A percentile compares a stretch with the other conserved stretches of the same genome.
Conservation (phyloP, 176 grass and related monocot species). For the Paspalum vaginatum region DNA sequence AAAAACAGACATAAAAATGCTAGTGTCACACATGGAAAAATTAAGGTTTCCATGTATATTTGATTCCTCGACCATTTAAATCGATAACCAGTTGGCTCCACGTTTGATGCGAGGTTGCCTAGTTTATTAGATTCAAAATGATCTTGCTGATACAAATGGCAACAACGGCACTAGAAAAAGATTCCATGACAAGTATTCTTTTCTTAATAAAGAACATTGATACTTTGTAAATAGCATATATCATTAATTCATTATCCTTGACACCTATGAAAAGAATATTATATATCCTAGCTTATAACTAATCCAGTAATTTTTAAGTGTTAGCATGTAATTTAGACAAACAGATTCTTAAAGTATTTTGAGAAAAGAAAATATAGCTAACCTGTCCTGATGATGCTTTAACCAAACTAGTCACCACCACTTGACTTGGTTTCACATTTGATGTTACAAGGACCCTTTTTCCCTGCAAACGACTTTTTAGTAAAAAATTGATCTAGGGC, state of each 20-base stretch:
- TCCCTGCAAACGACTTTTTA: constrained; percentile 53
- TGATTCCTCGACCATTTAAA: not conserved
- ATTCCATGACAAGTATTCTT: not conserved
- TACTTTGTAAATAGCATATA: not conserved
- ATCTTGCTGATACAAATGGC: not conserved
- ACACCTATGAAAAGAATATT: not conserved
- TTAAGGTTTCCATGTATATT: constrained; percentile 5
- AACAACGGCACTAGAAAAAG: constrained; percentile 17
- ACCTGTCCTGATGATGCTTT: constrained; percentile 74
- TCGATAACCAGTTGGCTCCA: not conserved
- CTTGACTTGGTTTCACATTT: constrained; percentile 77
- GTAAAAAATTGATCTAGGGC: constrained; percentile 3
- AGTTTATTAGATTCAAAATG: constrained; percentile 25
- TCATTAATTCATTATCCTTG: not conserved
- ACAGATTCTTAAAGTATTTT: constrained; percentile 4
- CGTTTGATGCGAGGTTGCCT: not conserved
- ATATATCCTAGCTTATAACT: constrained; percentile 11
- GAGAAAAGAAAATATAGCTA: constrained; percentile 26
- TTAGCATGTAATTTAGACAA: constrained; percentile 29
- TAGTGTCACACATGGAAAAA: constrained; percentile 22
- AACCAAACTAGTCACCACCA: constrained; percentile 70
- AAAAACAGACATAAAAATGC: not conserved
- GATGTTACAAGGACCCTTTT: constrained; percentile 72
- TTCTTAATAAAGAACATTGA: constrained; percentile 14
- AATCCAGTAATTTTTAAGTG: constrained; percentile 10